A percentile compares a stretch with the other conserved stretches of the same genome.
Evolutionary conservation across 2,329 filamentous ascomycete species (phyloP).

Genomic region (Tolypocladium guangdongense): DNA sequence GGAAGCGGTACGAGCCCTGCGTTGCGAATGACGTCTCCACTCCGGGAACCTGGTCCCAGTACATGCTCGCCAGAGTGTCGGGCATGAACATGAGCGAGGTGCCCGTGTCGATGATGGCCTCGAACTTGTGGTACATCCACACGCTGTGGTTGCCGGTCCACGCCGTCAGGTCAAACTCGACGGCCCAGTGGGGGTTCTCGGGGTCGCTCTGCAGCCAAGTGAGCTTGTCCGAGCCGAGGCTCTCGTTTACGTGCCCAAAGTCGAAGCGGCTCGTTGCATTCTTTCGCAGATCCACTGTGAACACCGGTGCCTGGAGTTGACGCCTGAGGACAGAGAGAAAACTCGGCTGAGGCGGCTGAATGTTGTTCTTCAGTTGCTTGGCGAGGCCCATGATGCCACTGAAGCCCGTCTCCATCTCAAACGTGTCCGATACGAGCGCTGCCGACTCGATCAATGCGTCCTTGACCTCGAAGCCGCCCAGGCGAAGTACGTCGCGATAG

Average conservation of each 20-base stretch:
- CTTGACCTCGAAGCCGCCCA: slow-evolving; percentile 32
- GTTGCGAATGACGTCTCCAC: slow-evolving; percentile 39
- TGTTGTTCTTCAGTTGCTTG: slow-evolving; percentile 32
- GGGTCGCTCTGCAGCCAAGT: slow-evolving; percentile 27
- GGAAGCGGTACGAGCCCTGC: slow-evolving; percentile 43
- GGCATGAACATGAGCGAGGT: slow-evolving; percentile 55
- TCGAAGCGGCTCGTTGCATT: slow-evolving; percentile 37
- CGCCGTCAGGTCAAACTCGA: slow-evolving; percentile 36
- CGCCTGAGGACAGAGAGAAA: slow-evolving; percentile 33
- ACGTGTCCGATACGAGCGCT: slow-evolving; percentile 26
- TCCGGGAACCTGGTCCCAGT: slow-evolving; percentile 44
- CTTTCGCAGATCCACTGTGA: slow-evolving; percentile 38
- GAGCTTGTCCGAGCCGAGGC: slow-evolving; percentile 27
- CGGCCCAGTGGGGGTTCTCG: slow-evolving; percentile 26
- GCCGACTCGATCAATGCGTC: slow-evolving; percentile 41
- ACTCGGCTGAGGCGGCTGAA: slow-evolving; percentile 28
- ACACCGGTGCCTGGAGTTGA: slow-evolving; percentile 28
- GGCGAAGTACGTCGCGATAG: slow-evolving; percentile 36
- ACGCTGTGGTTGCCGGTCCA: slow-evolving; percentile 34
- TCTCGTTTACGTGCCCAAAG: slow-evolving; percentile 37
- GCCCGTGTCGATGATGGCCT: slow-evolving; percentile 57
- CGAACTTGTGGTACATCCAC: slow-evolving; percentile 35
- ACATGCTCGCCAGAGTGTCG: slow-evolving; percentile 42
- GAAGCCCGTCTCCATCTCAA: slow-evolving; percentile 30
- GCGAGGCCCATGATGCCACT: slow-evolving; percentile 43